Base-by-base conservation (phyloP, 2,329 filamentous ascomycete species). In the Tricladium varicosporioides region DNA sequence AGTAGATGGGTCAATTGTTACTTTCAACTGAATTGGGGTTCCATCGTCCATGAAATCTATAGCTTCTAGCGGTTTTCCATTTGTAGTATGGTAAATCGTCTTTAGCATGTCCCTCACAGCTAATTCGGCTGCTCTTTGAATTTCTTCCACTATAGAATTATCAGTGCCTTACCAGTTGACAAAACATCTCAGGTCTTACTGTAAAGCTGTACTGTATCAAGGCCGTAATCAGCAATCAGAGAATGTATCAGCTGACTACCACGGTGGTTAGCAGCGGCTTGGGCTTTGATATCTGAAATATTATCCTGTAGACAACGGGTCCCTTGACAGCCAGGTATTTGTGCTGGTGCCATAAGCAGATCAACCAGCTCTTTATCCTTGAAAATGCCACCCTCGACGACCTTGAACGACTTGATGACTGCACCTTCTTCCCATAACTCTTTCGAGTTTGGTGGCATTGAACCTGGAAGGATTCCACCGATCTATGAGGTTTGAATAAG, bases 191-290 rank as follows among this genome's bases (percentile, higher is more conserved):
- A 27, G 22, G 22, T 27, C 22, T 27, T 27, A 27, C 22, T 27
- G 7, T 27, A 27, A 27, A 27, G 22, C 22, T 27, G 85, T 0
- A 93, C 89, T 0, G 87, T 16, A 11, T 19, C 27, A 27, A 40
- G 42, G 10, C n/a, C 36, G 32, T 50, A 33, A 66, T 93, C 89
- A 10, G 81, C 79, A 63, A 93, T 91, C 1, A 93, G 75, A 0
- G 80, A 78, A 54, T 81, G 80, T 61, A 94, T 92, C 15, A 92
- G 77, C 40, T 83, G 84, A 66, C 92, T 92, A 7, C 91, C 91
- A 65, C 91, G 91, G 59, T 89, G 85, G 67, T 95, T 94, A 4
- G 91, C 89, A 0, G 91, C 89, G 14, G 93, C 86, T 69, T 94
- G 90, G 0, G 91, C 91, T 70, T 92, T 91, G 45, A 94, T 78